A percentile compares a stretch with the other conserved stretches of the same genome.
phyloP scores from a whole-genome alignment of 2,329 filamentous ascomycete species.

The Epichloe uncinata region DNA sequence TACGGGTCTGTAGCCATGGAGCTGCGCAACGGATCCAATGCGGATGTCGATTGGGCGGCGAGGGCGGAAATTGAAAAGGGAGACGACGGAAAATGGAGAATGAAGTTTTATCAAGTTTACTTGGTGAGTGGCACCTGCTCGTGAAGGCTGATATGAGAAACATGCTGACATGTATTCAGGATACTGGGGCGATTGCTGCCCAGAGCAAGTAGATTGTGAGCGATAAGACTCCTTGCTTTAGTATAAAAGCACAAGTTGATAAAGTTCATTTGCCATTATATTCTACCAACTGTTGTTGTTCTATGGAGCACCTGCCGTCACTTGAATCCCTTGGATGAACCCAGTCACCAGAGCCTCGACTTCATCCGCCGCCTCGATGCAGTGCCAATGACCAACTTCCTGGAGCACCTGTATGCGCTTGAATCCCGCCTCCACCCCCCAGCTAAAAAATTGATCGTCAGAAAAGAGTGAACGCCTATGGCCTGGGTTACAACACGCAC shows the following conservation, averaged over 20 bases:
- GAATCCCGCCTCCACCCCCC: slow-evolving; percentile 44
- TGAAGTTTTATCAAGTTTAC: slow-evolving; percentile 41
- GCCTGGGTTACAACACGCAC: slow-evolving; percentile 11
- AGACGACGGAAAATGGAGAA: slow-evolving; percentile 35
- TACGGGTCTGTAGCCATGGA: slow-evolving; percentile 17
- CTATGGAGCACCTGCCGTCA: background rate
- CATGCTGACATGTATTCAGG: background rate
- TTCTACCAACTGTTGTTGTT: no score
- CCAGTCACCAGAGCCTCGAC: slow-evolving; percentile 19
- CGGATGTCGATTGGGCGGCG: slow-evolving; percentile 38
- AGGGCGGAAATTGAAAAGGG: slow-evolving; percentile 35
- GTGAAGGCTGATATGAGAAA: background rate
- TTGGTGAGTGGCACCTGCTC: slow-evolving; percentile 24
- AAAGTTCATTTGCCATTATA: no score
- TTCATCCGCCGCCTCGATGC: slow-evolving; percentile 46
- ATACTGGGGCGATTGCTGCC: slow-evolving; percentile 4
- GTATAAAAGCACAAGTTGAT: no score
- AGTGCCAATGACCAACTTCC: slow-evolving; percentile 59
- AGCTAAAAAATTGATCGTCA: slow-evolving; percentile 12
- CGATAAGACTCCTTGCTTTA: no score
- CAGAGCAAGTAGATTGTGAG: background rate
- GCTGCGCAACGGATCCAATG: slow-evolving; percentile 14
- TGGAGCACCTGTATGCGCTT: slow-evolving; percentile 45
- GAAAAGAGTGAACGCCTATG: background rate
- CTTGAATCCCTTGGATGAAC: background rate